These are phyloP conservation scores for Fusarium foetens DNA, from an alignment of 2,329 filamentous ascomycete genomes.

Conservation along the genomic window DNA sequence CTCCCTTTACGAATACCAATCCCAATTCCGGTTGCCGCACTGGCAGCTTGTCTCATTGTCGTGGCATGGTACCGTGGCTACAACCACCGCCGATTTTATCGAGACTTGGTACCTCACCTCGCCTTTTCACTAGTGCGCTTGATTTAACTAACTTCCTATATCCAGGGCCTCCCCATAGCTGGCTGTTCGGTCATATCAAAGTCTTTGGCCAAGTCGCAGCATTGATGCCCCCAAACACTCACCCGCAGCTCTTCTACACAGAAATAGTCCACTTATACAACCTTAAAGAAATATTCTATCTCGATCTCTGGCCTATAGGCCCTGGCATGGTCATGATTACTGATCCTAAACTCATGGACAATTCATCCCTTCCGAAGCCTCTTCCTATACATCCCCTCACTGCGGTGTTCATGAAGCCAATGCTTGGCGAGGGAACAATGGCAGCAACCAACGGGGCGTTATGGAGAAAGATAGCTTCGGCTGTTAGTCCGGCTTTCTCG, in stretches of 20 bases:
- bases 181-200: conserved; percentile 21
- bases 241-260: conserved; percentile 18
- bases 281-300: conserved; percentile 19
- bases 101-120: conserved; percentile 1
- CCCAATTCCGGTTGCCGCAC: neutral
- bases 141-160: neutral
- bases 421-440: conserved; percentile 1
- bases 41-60: neutral
- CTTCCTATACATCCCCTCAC: conserved; percentile 7
- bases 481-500: conserved; percentile 16
- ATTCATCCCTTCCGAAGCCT: neutral
- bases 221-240: conserved; percentile 15
- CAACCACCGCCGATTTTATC: conserved; percentile 15
- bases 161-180: conserved; percentile 25
- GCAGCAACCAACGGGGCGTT: neutral
- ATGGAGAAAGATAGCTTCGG: conserved; percentile 8
- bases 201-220: conserved; percentile 2
- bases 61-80: conserved; percentile 2
- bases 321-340: neutral
- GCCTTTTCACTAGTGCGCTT: fast-evolving
- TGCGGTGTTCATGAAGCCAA: neutral
- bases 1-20: neutral
- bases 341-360: conserved; percentile 8
- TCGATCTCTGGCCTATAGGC: conserved; percentile 23
- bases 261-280: conserved; percentile 13